Evolutionary conservation across 208 protist species (phyloP).

Genomic region (Endotrypanum monterogeii): DNA sequence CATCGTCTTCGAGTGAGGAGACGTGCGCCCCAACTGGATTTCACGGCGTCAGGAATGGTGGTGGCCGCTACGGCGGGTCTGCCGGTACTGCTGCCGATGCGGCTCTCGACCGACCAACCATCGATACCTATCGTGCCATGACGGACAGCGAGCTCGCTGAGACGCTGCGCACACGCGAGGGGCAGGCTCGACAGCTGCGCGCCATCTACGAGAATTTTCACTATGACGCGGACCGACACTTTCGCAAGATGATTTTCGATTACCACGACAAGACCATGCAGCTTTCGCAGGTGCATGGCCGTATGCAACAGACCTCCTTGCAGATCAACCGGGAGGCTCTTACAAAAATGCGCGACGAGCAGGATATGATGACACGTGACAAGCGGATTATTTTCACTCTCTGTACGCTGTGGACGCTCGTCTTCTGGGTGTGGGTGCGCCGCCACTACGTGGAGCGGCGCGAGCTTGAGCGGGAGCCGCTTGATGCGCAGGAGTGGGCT

Average conservation of each 20-base stretch:
- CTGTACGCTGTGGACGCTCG: slow-evolving; percentile 54
- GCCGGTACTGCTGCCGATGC: background rate
- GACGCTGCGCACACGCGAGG: slow-evolving; percentile 59
- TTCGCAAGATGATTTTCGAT: slow-evolving; percentile 85
- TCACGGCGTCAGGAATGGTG: background rate
- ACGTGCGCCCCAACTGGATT: background rate
- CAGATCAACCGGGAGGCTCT: slow-evolving; percentile 83
- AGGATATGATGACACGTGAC: slow-evolving; percentile 84
- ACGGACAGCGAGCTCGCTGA: slow-evolving; percentile 46
- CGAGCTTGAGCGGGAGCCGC: slow-evolving; percentile 45
- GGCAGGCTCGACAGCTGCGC: slow-evolving; percentile 63
- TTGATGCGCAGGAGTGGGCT: slow-evolving; percentile 11
- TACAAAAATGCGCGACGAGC: slow-evolving; percentile 78
- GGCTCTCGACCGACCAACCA: slow-evolving; percentile 50
- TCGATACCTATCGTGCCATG: slow-evolving; percentile 77
- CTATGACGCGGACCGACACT: slow-evolving; percentile 82
- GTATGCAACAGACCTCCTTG: slow-evolving; percentile 80
- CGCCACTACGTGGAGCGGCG: slow-evolving; percentile 70
- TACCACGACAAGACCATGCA: slow-evolving; percentile 90
- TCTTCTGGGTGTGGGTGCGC: slow-evolving; percentile 88
- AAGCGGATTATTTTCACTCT: slow-evolving; percentile 63
- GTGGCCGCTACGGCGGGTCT: background rate
- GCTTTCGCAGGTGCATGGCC: slow-evolving; percentile 87
- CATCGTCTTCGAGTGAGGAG: slow-evolving; percentile 9
- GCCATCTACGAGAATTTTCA: slow-evolving; percentile 84